Evolutionary conservation across 2,329 filamentous ascomycete species (phyloP), one percentile per base, ranked within the genome.

Genomic region (Penicillium sp.): DNA sequence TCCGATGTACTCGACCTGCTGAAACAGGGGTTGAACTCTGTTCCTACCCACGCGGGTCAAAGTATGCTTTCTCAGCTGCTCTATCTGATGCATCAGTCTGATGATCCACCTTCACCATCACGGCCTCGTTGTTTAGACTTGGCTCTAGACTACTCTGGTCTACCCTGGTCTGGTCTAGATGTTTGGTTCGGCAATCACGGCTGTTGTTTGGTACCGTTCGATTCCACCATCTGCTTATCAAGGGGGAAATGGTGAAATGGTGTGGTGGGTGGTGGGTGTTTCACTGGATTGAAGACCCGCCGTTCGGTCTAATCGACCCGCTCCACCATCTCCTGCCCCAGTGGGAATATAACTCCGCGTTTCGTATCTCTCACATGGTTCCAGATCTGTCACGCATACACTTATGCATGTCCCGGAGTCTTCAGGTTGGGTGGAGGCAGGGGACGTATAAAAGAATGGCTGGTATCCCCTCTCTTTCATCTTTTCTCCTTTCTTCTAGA

Each of bases 361-460:
- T 56, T 57, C 47, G 50, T 20, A 51, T 52, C 42, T 47, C 56
- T 51, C 51, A 58, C 55, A 58, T 57, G 54, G 55, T 31, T 18
- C 49, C 27, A 28, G 40, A 43, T 51, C 50, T 57, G 44, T 53
- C 55, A 54, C 53, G 48, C 45, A 50, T 51, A 48, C 56, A 42
- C 55, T 53, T 53, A 54, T 55, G 50, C 45, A 50, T 51, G 50
- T 57, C 44, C 55, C 49, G 50, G 41, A 45, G 57, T 59, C 59
- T 49, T 50, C 55, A 44, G 53, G 58, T 65, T 64, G 32, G 63
- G 57, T 66, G 63, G 58, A 42, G 58, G 54, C 44, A 58, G 54
- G 48, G 47, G 20, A 28, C 35, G 29, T 53, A 23, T 53, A 48
- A 54, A 44, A 38, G 37, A 41, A 45, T 23, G 23, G 6, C 18